phyloP scores from a whole-genome alignment of 208 protist species.

The Naegleria lovaniensis region DNA sequence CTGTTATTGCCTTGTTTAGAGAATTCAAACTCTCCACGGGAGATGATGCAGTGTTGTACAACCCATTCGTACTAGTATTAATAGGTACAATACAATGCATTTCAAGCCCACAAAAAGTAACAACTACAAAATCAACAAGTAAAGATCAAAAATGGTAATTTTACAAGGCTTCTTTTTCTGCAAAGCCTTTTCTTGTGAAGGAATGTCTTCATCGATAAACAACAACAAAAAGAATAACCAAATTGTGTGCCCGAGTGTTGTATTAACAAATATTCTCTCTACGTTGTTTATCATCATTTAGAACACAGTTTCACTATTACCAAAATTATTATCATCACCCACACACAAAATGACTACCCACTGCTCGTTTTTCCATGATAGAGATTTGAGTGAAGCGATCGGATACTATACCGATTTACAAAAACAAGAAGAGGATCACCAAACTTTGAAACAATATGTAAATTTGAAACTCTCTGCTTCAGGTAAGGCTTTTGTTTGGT shows the following conservation, averaged over 20 bases:
- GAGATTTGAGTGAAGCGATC: background rate
- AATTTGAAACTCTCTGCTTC: background rate
- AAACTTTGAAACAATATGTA: background rate
- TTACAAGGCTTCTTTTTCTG: background rate
- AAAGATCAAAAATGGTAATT: background rate
- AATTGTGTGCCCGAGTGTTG: background rate
- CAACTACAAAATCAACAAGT: background rate
- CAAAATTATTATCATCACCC: background rate
- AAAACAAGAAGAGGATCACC: background rate
- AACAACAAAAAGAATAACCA: background rate
- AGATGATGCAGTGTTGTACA: too few relatives aligned
- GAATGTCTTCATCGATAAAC: background rate
- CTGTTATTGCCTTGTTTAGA: too few relatives aligned
- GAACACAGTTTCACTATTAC: too few relatives aligned
- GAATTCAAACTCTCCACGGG: too few relatives aligned
- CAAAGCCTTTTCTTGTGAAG: background rate
- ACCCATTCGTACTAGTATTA: too few relatives aligned
- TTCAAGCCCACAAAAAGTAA: background rate
- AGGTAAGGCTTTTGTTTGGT: background rate
- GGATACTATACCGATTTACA: background rate
- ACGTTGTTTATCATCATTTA: too few relatives aligned
- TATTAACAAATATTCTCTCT: background rate
- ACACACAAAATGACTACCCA: background rate
- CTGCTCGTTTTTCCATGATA: background rate
- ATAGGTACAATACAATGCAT: too few relatives aligned